Percentiles rank a stretch among this genome's conserved stretches.
Evolutionary conservation across 192 early-diverging fungal genomes (phyloP).

Genomic region (Rhizoclosmatium sp.): DNA sequence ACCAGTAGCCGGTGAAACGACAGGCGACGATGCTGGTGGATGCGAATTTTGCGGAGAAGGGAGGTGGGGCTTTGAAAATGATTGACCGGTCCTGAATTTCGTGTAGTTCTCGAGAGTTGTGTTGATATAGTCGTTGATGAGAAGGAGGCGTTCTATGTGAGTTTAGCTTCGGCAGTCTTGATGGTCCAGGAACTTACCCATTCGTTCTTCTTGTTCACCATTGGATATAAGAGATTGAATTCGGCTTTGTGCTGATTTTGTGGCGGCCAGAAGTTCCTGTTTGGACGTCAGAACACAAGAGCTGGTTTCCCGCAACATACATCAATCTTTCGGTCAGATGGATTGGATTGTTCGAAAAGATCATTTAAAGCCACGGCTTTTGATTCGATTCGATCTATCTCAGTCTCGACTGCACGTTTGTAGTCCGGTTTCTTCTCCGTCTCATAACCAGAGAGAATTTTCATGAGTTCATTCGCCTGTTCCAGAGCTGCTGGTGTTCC

Average conservation of each 20-base stretch:
- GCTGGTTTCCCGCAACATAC: neutral
- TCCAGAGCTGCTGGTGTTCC: constrained; percentile 91
- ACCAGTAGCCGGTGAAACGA: constrained; percentile 30
- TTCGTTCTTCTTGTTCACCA: constrained; percentile 77
- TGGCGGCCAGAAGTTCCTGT: constrained; percentile 73
- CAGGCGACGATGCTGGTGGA: neutral
- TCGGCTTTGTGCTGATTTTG: constrained; percentile 74
- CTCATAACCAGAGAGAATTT: constrained; percentile 94
- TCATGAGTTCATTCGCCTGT: constrained; percentile 98
- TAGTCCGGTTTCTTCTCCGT: constrained; percentile 76
- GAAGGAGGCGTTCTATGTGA: constrained; percentile 67
- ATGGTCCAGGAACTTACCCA: constrained; percentile 54
- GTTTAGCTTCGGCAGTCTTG: neutral
- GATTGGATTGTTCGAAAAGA: constrained; percentile 52
- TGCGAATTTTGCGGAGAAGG: neutral
- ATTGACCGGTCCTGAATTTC: constrained; percentile 58
- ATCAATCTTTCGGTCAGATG: constrained; percentile 16
- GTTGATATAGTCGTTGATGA: constrained; percentile 82
- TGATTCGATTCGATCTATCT: constrained; percentile 82
- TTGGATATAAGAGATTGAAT: constrained; percentile 77
- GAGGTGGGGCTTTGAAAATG: neutral
- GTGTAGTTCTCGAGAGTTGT: constrained; percentile 75
- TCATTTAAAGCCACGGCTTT: constrained; percentile 80
- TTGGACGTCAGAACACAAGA: neutral
- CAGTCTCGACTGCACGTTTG: constrained; percentile 79